phyloP scores from a whole-genome alignment of 768 basidiomycete genomes.

The Mycena galopus region DNA sequence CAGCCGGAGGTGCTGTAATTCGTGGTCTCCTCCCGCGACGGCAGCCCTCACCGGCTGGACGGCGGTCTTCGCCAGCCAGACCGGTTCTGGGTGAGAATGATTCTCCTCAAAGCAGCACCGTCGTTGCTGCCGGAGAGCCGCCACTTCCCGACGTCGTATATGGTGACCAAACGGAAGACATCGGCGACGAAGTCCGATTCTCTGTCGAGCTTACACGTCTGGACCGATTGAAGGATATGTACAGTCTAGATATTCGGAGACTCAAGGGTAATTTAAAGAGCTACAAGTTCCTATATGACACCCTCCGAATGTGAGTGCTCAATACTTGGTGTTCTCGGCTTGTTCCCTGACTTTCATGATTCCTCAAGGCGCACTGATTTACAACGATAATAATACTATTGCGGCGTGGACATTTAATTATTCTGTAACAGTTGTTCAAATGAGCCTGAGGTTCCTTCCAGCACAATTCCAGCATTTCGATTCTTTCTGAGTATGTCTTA shows the following conservation, averaged over 20 bases:
- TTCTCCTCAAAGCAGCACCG: conserved; percentile 49
- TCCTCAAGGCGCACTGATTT: conserved; percentile 60
- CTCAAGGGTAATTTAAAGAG: conserved; percentile 93
- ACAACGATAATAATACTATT: conserved; percentile 43
- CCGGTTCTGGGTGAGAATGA: conserved; percentile 65
- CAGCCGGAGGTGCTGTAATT: conserved; percentile 83
- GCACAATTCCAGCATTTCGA: too few relatives aligned
- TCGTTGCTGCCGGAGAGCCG: conserved; percentile 47
- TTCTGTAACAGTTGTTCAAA: neutral
- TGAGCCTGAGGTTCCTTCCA: too few relatives aligned
- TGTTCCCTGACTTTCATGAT: neutral
- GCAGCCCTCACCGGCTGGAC: conserved; percentile 91
- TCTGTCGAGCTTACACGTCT: conserved; percentile 94
- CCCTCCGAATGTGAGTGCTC: conserved; percentile 81
- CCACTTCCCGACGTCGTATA: conserved; percentile 58
- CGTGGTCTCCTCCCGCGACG: conserved; percentile 91
- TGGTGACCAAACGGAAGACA: conserved; percentile 78
- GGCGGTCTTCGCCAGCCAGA: conserved; percentile 58
- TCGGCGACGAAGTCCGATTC: conserved; percentile 96
- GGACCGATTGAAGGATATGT: conserved; percentile 90
- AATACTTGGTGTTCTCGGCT: conserved; percentile 7
- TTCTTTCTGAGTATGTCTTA: too few relatives aligned
- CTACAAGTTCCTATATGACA: conserved; percentile 93
- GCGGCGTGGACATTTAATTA: neutral
- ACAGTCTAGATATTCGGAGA: conserved; percentile 91